Evolutionary conservation across 257 asterid species (phyloP), one percentile per base, ranked within the genome.

Genomic region (Thymus quinquecostatus): DNA sequence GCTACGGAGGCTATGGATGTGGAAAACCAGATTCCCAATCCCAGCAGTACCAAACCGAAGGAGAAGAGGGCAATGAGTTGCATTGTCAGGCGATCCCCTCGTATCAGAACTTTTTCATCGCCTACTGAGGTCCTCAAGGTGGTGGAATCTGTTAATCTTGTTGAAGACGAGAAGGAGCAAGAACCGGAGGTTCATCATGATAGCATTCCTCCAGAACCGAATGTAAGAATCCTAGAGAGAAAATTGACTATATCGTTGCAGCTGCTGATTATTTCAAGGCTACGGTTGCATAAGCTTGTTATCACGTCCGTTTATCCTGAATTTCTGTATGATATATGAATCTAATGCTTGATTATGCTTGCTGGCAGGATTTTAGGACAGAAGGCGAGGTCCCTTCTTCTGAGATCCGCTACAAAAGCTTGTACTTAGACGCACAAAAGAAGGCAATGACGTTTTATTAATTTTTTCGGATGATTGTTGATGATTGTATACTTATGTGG

Each of bases 371-470:
- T 34, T 2, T 28, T 1, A 56, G 29, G 64, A 53, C 58, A 36
- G 55, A 60, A 29, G 66, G 51, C 28, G 86, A 64, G 44, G 32
- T 53, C 10, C 45, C 77, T 1, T 54, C 67, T 53, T 3, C 74
- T 5, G 75, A 81, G 27, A 3, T 66, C 21, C 74, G 67, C 68
- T 88, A 84, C 79, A 79, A 68, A 78, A 72, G 45, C 74, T 48
- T 79, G 80, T 86, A 86, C 62, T 2, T 79, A 7, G 66, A 71
- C 11, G 55, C 92, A 0, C 86, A 81, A 76, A 84, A 70, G 77
- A 78, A 77, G 95, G 95, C 82, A 59, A 57, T 51, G 13, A 13
- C 34, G 3, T 55, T 27, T 70, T 50, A 1, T 6, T 3, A 1
- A 21, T 10, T 45, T 43, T 57, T 6, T 34, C 4, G 0, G 8